Base-by-base conservation (phyloP, 257 asterid species). In the Solanum medicagineum region DNA sequence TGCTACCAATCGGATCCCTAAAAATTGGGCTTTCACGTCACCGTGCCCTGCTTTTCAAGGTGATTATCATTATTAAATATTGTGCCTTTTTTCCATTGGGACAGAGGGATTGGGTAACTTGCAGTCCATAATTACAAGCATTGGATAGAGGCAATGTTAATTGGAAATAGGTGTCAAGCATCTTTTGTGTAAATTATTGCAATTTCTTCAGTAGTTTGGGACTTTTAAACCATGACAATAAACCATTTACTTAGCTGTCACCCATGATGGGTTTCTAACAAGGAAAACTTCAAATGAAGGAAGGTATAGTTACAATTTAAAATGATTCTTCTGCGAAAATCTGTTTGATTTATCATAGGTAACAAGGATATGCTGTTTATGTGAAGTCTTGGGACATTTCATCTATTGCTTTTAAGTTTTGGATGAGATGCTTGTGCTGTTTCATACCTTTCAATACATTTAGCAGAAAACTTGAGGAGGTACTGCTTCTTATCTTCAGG, bases 1-100 rank as follows among this genome's bases (percentile, higher is more conserved):
- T 97, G 87, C 90, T 94, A 86, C 98, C 99, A 81, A 92, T 97
- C 82, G 99, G 98, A 83, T 93, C 99, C 75, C 88, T 97, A 85
- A 93, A 85, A 90, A 83, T 94, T 85, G 99, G 99, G 86, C 97
- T 97, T 81, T 92, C 93, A 85, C 97, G 99, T 60, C 99, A 97
- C 89, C 97, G 99, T 77, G 99, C 99, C 22, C 87, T 97, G 93
- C 99, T 97, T 85, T 97, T 97, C 86, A 97, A 97, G 99, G 99
- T 92, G 88, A 87, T 87, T 74, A 88, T 47, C 79, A 24, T 86
- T 24, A 20, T 60, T 36, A 59, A 42, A 84, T 86, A 32, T 9
- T 7, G 15, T 68, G 66, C 63, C 40, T 11, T 36, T 17, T 15
- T 74, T 83, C 26, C n/a, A 57, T 60, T 71, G 56, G 26, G 26